phyloP scores from a whole-genome alignment of 2,329 filamentous ascomycete species.

The Diaporthe vaccinii region DNA sequence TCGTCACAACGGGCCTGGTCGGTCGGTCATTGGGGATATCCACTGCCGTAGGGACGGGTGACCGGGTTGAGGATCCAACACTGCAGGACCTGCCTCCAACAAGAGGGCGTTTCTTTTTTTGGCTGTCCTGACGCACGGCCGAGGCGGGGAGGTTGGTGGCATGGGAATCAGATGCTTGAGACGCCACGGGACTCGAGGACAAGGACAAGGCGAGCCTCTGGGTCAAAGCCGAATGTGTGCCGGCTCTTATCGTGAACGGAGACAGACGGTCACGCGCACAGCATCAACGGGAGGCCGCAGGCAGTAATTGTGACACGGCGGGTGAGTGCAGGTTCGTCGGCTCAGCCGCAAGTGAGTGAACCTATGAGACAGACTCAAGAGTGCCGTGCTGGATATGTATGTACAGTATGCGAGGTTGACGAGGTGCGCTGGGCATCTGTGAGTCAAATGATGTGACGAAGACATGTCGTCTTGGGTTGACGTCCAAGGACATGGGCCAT shows the following conservation, averaged over 20 bases:
- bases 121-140: background rate
- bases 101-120: constrained; percentile 11
- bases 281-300: constrained; percentile 6
- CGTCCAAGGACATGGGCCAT: constrained; percentile 4
- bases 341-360: background rate
- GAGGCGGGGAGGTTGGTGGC: constrained; percentile 17
- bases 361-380: background rate
- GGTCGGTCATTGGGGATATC: constrained; percentile 28
- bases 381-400: background rate
- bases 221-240: background rate
- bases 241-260: constrained; percentile 13
- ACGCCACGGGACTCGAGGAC: background rate
- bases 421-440: constrained; percentile 12
- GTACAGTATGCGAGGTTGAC: background rate
- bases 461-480: constrained; percentile 21
- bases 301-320: background rate
- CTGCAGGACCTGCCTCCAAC: constrained; percentile 9
- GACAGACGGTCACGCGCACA: background rate
- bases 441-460: constrained; percentile 30
- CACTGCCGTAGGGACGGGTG: constrained; percentile 10
- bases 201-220: background rate
- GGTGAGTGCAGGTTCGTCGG: constrained; percentile 2
- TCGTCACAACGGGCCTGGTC: constrained; percentile 32
- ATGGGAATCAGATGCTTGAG: constrained; percentile 25
- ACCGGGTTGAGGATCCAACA: constrained; percentile 29